Evolutionary conservation across 176 grass and related monocot species (phyloP), one percentile per base, ranked within the genome.

Genomic region (Rhynchospora pubera): DNA sequence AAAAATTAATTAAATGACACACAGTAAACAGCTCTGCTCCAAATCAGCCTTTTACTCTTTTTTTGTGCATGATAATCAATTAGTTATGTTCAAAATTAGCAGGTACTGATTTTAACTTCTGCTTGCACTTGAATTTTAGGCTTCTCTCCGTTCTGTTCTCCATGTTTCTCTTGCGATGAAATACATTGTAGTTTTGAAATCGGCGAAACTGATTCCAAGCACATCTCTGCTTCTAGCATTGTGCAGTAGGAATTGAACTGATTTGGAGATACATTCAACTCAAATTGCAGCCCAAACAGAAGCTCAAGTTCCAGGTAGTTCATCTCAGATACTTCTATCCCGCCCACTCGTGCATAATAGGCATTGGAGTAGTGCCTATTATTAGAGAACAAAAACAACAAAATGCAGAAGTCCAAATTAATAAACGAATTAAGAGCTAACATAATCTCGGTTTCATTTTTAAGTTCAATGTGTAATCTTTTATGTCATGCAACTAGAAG

Each of bases 351-450:
- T 61, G 90, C 84, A 53, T 90, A 92, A 83, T 94, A 92, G 18
- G 93, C 87, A 83, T 92, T 94, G 83, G 85, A 91, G 93, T 86
- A 77, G 84, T 92, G 85, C 79, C 92, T 91, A 74, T 55, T 82
- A 0, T 30, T 22, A 55, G 1, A 51, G 9, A 43, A 73, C 0
- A n/a, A 19, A 10, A 19, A 16, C 45, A 5, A 70, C 4, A 70
- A 21, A 43, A n/a, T 15, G 18, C 1, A 16, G 6, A 50, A 75
- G 5, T 15, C 11, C 32, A 34, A 21, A 72, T 75, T 14, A 14
- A 7, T 14, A 6, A 46, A 75, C 15, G 46, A 52, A 53, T 26
- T 53, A 53, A 24, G 44, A n/a, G 16, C 0, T 5, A 57, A 57
- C 16, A 18, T 2, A 22, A 34, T 34, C 8, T 60, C n/a, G n/a